Conservation (phyloP, 2,329 filamentous ascomycete species). For the Ilyonectria sp. region DNA sequence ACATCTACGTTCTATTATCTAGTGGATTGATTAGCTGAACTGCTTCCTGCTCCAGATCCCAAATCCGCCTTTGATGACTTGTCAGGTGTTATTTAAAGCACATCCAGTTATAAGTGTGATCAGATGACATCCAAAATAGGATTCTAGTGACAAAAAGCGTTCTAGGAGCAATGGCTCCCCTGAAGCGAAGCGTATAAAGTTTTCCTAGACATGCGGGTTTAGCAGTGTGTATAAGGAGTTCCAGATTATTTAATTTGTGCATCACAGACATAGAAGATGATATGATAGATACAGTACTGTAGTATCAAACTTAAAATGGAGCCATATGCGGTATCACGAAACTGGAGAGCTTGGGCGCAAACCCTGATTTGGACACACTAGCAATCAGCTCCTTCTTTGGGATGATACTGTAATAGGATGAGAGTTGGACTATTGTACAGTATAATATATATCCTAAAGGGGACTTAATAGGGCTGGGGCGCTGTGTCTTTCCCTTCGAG, state of each 20-base stretch:
- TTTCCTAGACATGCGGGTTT: not conserved
- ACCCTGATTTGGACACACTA: not conserved
- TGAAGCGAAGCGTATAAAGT: not conserved
- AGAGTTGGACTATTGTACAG: no score
- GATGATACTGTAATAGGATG: not conserved
- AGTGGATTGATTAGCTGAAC: not conserved
- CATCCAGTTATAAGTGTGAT: not conserved
- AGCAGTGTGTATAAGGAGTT: not conserved
- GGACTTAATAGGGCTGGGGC: no score
- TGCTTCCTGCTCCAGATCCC: not conserved
- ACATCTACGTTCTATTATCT: no score
- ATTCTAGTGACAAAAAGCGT: not conserved
- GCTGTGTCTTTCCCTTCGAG: no score
- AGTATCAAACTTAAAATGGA: not conserved
- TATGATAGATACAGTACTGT: not conserved
- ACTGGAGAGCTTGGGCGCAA: not conserved
- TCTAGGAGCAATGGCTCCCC: not conserved
- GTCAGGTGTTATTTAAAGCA: not conserved
- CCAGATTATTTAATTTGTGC: not conserved
- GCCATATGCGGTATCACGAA: not conserved
- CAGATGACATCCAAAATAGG: not conserved
- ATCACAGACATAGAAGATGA: not conserved
- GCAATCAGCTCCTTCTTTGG: not conserved
- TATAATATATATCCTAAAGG: no score
- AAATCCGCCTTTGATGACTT: not conserved